Evolutionary conservation across 371 early-diverging fungal species (phyloP), one percentile per base, ranked within the genome.

Genomic region (Parasitella parasitica): DNA sequence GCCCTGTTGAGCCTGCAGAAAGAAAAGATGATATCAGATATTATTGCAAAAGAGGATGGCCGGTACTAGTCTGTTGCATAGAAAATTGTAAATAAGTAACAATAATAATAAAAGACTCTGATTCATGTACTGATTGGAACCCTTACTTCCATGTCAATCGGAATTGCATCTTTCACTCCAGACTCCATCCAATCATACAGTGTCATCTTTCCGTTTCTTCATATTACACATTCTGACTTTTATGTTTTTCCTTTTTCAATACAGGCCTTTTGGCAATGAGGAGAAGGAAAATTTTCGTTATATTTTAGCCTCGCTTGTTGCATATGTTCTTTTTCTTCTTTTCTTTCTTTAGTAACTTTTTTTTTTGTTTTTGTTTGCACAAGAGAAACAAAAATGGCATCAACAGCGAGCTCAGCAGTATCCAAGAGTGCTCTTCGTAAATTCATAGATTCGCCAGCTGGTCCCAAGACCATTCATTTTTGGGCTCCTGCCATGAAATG

Each of bases 401-500:
- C 64, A 22, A 22, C 60, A 56, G 73, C 84, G 52, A 38, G 43
- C 53, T 60, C 80, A 30, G 82, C 72, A 69, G 83, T 69, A 55
- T 67, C 82, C 13, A 81, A 84, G 49, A 61, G 81, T 39, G 88
- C 80, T 27, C 79, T 92, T 57, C 71, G 76, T 51, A 79, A 66
- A 79, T 91, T 93, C 69, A 63, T 77, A 62, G 93, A 92, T 77
- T 90, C 91, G 49, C 91, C 92, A 51, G 88, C 89, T 34, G 89
- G 89, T 24, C 75, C 77, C 28, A 77, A 77, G 58, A 77, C 75
- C 32, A 32, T 32, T 32, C 32, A 32, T 32, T 32, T 32, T 3
- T 32, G 32, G 32, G 32, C 32, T 2, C 32, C 32, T 32, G 32
- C 32, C 11, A 32, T 32, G 32, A 77, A 77, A 67, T 73, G 74